These are phyloP conservation scores for Orbilia quercus DNA, from an alignment of 2,329 filamentous ascomycete species.

Conservation along the genomic window DNA sequence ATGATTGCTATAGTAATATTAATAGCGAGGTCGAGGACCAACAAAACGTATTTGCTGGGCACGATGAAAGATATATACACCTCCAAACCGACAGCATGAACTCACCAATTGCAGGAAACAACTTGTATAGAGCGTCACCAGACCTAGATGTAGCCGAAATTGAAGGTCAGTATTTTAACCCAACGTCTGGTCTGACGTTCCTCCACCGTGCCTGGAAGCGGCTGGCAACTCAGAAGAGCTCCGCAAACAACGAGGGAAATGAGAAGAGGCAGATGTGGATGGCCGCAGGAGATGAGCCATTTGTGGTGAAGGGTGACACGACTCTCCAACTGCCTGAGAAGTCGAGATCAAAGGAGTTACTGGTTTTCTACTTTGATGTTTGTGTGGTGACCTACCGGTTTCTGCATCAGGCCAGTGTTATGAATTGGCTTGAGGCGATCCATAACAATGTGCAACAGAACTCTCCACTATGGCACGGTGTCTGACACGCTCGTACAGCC, in stretches of 20 bases:
- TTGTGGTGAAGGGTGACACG: slow-evolving; percentile 62
- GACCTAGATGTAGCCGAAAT: slow-evolving; percentile 67
- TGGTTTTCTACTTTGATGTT: slow-evolving; percentile 71
- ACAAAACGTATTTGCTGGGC: too few species aligned
- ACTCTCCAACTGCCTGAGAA: slow-evolving; percentile 64
- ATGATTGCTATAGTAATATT: too few species aligned
- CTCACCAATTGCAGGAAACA: slow-evolving; percentile 26
- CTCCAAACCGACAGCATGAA: slow-evolving; percentile 19
- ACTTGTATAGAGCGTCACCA: slow-evolving; percentile 63
- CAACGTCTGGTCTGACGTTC: slow-evolving; percentile 68
- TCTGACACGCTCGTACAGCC: slow-evolving; percentile 66
- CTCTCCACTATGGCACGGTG: slow-evolving; percentile 63
- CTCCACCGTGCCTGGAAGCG: slow-evolving; percentile 76
- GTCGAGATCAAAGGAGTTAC: slow-evolving; percentile 64
- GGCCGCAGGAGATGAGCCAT: slow-evolving; percentile 68
- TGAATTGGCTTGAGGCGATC: slow-evolving; percentile 66
- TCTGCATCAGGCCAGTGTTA: slow-evolving; percentile 68
- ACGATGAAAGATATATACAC: too few species aligned
- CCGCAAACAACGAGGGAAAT: slow-evolving; percentile 65
- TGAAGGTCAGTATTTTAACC: slow-evolving; percentile 70
- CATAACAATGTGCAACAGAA: slow-evolving; percentile 63
- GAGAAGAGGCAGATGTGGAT: slow-evolving; percentile 59
- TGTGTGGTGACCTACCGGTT: slow-evolving; percentile 72
- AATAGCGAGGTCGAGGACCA: too few species aligned
- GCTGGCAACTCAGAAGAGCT: slow-evolving; percentile 69